Percentiles rank a stretch among this genome's conserved stretches.
These are phyloP conservation scores for Thelonectria olida DNA, from an alignment of 2,329 filamentous ascomycete genomes.

Conservation along the genomic window DNA sequence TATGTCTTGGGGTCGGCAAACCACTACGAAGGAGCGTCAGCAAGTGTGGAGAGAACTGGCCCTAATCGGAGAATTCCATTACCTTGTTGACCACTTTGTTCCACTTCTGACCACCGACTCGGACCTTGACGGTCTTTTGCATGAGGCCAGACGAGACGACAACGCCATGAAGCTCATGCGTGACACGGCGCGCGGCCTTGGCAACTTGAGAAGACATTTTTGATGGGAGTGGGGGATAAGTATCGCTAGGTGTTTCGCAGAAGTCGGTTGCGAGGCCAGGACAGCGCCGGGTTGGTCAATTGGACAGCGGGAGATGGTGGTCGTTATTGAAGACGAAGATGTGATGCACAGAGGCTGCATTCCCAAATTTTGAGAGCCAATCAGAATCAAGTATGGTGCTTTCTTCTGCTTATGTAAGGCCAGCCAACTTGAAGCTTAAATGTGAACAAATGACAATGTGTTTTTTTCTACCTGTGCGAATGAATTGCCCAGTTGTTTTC, in stretches of 20 bases:
- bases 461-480: too few species aligned
- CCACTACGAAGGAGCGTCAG: conserved; percentile 58
- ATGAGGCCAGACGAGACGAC: conserved; percentile 82
- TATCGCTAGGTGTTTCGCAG: background rate
- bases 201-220: conserved; percentile 54
- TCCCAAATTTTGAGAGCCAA: conserved; percentile 35
- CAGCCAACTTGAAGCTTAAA: background rate
- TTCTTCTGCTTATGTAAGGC: background rate
- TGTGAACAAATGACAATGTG: background rate
- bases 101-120: conserved; percentile 76
- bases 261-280: conserved; percentile 8
- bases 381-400: background rate
- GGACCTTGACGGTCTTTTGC: conserved; percentile 82
- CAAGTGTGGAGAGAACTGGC: background rate
- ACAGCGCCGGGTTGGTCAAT: conserved; percentile 20
- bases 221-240: background rate
- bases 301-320: conserved; percentile 16
- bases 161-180: conserved; percentile 69
- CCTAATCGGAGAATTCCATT: conserved; percentile 21
- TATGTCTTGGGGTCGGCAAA: conserved; percentile 72
- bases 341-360: conserved; percentile 20
- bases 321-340: conserved; percentile 10
- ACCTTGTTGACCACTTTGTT: conserved; percentile 80
- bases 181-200: conserved; percentile 54
- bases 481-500: too few species aligned